These are phyloP conservation scores for Taphrina pruni DNA, from an alignment of 1,139 yeast genomes.

Conservation along the genomic window DNA sequence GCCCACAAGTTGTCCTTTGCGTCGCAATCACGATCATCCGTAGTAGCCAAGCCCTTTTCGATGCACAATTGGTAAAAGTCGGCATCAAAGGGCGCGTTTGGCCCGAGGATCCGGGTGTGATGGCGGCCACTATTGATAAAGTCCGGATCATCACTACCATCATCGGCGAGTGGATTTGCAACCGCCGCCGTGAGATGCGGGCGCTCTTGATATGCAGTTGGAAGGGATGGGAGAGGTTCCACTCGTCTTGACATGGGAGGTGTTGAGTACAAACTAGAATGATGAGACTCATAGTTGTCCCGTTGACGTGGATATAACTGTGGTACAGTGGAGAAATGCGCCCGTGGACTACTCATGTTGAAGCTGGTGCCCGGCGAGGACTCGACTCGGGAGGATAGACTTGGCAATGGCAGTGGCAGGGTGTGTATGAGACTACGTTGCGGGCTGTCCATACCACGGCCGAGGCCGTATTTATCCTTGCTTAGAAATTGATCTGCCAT, in stretches of 20 bases:
- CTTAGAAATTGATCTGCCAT: background rate
- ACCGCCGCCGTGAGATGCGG: background rate
- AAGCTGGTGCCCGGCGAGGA: background rate
- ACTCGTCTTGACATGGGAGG: background rate
- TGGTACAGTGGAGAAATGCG: background rate
- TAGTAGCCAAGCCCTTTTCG: conserved; percentile 17
- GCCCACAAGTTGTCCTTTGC: conserved; percentile 15
- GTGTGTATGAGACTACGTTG: background rate
- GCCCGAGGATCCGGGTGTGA: conserved; percentile 18
- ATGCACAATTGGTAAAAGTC: conserved; percentile 25
- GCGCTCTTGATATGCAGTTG: background rate
- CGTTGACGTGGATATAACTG: background rate
- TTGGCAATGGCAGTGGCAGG: background rate
- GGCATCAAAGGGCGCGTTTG: conserved; percentile 22
- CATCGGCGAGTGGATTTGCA: background rate
- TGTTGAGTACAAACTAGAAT: background rate
- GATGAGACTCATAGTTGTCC: background rate
- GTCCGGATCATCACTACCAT: conserved; percentile 11
- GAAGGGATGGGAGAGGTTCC: background rate
- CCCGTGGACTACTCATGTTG: background rate
- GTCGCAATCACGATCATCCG: conserved; percentile 22
- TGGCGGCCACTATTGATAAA: background rate
- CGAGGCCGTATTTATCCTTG: background rate
- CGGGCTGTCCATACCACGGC: background rate
- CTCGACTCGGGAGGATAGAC: background rate